Evolutionary conservation across 2,329 filamentous ascomycete species (phyloP).

Genomic region (Penicillium sp.): DNA sequence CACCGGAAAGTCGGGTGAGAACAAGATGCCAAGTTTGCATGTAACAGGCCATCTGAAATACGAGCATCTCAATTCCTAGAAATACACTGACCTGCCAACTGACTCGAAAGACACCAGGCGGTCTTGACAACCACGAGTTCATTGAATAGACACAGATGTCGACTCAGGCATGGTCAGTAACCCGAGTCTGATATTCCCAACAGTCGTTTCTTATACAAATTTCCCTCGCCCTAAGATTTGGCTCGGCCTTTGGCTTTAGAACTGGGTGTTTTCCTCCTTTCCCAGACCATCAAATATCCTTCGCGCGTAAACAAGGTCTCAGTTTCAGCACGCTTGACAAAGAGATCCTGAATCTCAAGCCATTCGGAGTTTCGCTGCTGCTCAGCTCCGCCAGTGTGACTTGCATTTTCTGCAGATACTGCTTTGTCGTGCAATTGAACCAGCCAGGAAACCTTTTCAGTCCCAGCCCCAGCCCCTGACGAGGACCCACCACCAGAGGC

Average conservation of each 20-base stretch:
- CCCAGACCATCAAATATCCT: slow-evolving; percentile 95
- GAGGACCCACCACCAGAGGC: slow-evolving; percentile 34
- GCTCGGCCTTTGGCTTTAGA: slow-evolving; percentile 39
- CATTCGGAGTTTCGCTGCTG: slow-evolving; percentile 61
- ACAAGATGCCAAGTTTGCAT: too few relatives aligned
- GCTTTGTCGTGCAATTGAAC: slow-evolving; percentile 80
- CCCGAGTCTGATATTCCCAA: too few relatives aligned
- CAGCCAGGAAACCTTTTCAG: slow-evolving; percentile 91
- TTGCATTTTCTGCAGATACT: slow-evolving; percentile 37
- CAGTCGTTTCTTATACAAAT: too few relatives aligned
- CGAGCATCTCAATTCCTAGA: too few relatives aligned
- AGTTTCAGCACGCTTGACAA: slow-evolving; percentile 79
- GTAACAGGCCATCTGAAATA: too few relatives aligned
- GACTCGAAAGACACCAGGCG: too few relatives aligned
- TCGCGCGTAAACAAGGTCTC: slow-evolving; percentile 90
- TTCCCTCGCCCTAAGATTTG: background rate
- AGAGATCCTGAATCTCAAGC: slow-evolving; percentile 90
- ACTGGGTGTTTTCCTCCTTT: slow-evolving; percentile 57
- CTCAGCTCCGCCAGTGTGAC: slow-evolving; percentile 23
- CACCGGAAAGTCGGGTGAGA: too few relatives aligned
- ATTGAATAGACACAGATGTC: too few relatives aligned
- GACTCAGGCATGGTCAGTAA: too few relatives aligned
- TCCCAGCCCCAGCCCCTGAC: slow-evolving; percentile 72
- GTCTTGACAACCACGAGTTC: too few relatives aligned
- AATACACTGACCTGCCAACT: too few relatives aligned